Evolutionary conservation across 2,329 filamentous ascomycete genomes (phyloP).

Genomic region (Penicillium sp.): DNA sequence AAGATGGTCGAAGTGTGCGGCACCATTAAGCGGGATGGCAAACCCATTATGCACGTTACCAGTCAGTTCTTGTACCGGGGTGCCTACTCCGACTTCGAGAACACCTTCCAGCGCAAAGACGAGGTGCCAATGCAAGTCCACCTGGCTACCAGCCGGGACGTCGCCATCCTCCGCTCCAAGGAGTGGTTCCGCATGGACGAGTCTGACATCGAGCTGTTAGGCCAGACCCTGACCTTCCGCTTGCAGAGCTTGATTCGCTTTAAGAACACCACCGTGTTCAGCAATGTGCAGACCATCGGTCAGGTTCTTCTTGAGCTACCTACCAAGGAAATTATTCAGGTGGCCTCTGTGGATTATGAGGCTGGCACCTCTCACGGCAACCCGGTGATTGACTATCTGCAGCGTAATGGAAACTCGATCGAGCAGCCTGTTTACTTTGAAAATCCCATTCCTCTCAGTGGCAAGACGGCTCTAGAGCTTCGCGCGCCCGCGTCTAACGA

Average conservation of each 20-base stretch:
- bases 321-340: constrained; percentile 94
- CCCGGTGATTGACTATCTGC: constrained; percentile 92
- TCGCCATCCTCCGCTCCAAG: constrained; percentile 92
- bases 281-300: constrained; percentile 84
- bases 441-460: constrained; percentile 91
- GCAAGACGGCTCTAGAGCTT: constrained; percentile 81
- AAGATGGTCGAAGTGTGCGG: constrained; percentile 99
- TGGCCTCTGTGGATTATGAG: constrained; percentile 95
- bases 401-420: constrained; percentile 84
- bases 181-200: constrained; percentile 94
- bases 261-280: constrained; percentile 92
- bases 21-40: constrained; percentile 79
- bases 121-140: constrained; percentile 95
- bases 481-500: constrained; percentile 95
- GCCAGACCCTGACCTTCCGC: constrained; percentile 93
- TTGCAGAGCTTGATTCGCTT: constrained; percentile 86
- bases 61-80: constrained; percentile 98
- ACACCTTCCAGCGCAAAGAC: constrained; percentile 96
- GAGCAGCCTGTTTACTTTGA: constrained; percentile 97
- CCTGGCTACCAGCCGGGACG: constrained; percentile 80
- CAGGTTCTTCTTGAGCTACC: constrained; percentile 92
- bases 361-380: constrained; percentile 90
- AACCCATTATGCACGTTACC: constrained; percentile 95
- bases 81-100: constrained; percentile 87
- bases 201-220: constrained; percentile 78